phyloP scores from a whole-genome alignment of 139 green algal species.

The Chlamydomonas asymmetrica region DNA sequence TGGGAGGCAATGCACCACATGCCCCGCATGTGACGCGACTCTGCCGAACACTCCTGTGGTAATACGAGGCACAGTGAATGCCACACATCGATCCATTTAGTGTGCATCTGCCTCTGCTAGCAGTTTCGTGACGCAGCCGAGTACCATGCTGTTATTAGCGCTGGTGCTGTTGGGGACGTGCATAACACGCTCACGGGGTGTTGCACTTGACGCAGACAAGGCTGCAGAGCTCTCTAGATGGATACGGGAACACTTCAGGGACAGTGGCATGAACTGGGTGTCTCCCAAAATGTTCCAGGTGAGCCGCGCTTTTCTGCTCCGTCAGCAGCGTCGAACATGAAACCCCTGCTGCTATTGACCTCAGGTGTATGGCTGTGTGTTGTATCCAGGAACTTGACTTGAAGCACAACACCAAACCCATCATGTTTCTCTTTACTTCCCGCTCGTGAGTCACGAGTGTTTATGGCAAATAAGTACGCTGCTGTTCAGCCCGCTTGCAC shows the following conservation, averaged over 20 bases:
- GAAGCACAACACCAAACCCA: slow-evolving; percentile 16
- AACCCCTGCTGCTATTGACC: not conserved
- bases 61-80: too few species aligned
- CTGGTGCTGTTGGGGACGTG: too few species aligned
- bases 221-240: slow-evolving; percentile 22
- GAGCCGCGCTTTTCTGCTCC: not conserved
- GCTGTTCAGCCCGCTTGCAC: not conserved
- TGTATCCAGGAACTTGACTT: slow-evolving; percentile 2
- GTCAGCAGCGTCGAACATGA: not conserved
- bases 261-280: slow-evolving; percentile 28
- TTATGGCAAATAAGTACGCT: not conserved
- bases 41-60: too few species aligned
- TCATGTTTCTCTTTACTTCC: slow-evolving; percentile 25
- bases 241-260: slow-evolving; percentile 25
- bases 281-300: slow-evolving; percentile 35
- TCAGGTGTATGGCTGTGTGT: too few species aligned
- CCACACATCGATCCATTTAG: too few species aligned
- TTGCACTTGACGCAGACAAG: slow-evolving; percentile 25
- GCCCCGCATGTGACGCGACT: too few species aligned
- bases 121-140: too few species aligned
- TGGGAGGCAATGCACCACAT: too few species aligned
- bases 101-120: too few species aligned
- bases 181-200: too few species aligned
- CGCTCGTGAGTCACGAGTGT: slow-evolving; percentile 31
- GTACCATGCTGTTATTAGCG: too few species aligned